phyloP scores from a whole-genome alignment of 2,329 filamentous ascomycete species.

The Immersiporthe knoxdaviesiana region DNA sequence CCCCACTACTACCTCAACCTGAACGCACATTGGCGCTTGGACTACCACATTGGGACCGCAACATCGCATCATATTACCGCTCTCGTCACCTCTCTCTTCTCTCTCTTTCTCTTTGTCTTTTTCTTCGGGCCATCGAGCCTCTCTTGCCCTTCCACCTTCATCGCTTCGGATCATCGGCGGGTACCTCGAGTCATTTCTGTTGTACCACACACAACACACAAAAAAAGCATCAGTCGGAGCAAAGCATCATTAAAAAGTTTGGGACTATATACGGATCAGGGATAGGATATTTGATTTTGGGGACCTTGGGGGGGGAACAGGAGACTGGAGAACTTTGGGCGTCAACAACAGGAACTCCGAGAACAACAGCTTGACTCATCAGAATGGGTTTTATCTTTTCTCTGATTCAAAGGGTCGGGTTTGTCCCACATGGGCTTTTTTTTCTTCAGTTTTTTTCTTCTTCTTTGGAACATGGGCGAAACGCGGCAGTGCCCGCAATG shows the following conservation, averaged over 20 bases:
- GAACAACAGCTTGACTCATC: constrained; percentile 2
- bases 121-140: constrained; percentile 16
- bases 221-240: constrained; percentile 36
- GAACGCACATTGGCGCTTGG: constrained; percentile 20
- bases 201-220: constrained; percentile 35
- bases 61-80: constrained; percentile 13
- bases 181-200: constrained; percentile 20
- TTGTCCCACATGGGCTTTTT: neutral
- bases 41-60: constrained; percentile 20
- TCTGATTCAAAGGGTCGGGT: neutral
- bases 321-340: neutral
- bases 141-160: constrained; percentile 7
- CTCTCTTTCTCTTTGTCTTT: too few species aligned
- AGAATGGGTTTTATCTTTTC: constrained; percentile 1
- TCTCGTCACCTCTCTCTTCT: constrained; percentile 9
- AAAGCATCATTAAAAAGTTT: constrained; percentile 38
- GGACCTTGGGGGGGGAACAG: neutral
- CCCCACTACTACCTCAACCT: constrained; percentile 17
- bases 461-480: neutral
- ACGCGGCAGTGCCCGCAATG: neutral
- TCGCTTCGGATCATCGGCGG: constrained; percentile 20
- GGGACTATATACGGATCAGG: constrained; percentile 24
- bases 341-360: constrained; percentile 1
- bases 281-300: constrained; percentile 28
- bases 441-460: neutral